Base-by-base conservation (phyloP, 163 green algal genomes). In the Chlamydomonas reinhardtii region DNA sequence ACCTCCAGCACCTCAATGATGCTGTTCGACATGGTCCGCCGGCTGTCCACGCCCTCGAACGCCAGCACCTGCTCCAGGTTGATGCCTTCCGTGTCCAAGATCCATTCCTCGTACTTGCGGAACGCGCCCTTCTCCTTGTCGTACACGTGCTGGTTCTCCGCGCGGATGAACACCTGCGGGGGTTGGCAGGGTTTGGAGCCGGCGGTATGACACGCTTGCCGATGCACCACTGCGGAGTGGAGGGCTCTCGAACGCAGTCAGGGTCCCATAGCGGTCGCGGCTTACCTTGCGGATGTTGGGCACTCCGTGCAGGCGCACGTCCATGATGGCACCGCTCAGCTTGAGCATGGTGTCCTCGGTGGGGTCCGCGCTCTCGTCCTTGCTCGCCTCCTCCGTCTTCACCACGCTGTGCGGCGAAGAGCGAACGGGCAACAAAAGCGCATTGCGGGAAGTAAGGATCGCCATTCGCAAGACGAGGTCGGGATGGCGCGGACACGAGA, bases 41-140 rank as follows among this genome's bases (percentile, higher is more conserved):
- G 96, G 76, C 92, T 89, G 90, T 99, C 98, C 24, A 99, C 96
- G 31, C 94, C 94, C 65, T 71, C 93, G 78, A 97, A 92, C 56
- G 92, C 92, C 90, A 99, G 94, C 75, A 99, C 96, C 85, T 97
- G 94, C 72, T 96, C 87, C 73, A 99, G 92, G 86, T 99, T 99
- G 87, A 98, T 93, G 37, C 98, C 96, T 81, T 99, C 97, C 29
- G 97, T 99, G 89, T 99, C 98, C 82, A 99, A 93, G 83, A 99
- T 92, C 97, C 97, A 99, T 93, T 95, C 92, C 29, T 92, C 85
- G 35, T 89, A 85, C 61, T 82, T 92, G 34, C 82, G 54, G 69
- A 86, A 86, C 54, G 5, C 29, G 70, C 80, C 80, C 32, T 35
- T 35, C 15, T 85, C 79, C 52, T 34, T 56, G 79, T 85, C 79